phyloP scores from a whole-genome alignment of 2,329 filamentous ascomycete species.

The Decorospora gaudefroyi region DNA sequence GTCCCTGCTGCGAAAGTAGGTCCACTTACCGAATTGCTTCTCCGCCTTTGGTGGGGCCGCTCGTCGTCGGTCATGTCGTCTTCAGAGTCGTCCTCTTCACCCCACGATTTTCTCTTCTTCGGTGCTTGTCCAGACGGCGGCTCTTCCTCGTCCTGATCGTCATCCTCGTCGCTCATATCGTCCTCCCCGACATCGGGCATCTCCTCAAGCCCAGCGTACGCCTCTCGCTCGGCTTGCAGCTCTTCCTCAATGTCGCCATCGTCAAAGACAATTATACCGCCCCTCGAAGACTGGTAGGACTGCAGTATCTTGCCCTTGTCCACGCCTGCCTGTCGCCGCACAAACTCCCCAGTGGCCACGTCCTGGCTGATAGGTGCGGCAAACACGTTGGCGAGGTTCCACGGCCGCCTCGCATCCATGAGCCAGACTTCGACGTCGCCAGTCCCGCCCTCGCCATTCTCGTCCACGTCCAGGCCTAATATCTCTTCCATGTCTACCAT shows the following conservation, averaged over 20 bases:
- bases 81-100: conserved; percentile 65
- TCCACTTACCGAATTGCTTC: conserved; percentile 81
- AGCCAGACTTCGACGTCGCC: conserved; percentile 95
- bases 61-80: conserved; percentile 70
- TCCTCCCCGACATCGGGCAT: conserved; percentile 90
- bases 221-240: conserved; percentile 71
- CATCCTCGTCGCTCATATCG: conserved; percentile 61
- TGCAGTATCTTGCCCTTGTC: conserved; percentile 72
- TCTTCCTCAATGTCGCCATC: conserved; percentile 94
- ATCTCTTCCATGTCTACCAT: conserved; percentile 84
- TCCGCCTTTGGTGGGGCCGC: conserved; percentile 75
- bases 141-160: conserved; percentile 44
- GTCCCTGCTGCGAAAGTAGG: conserved; percentile 1
- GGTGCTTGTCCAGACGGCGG: conserved; percentile 45
- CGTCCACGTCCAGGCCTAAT: conserved; percentile 73
- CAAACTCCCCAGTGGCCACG: conserved; percentile 53
- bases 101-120: conserved; percentile 50
- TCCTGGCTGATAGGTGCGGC: conserved; percentile 60
- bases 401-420: conserved; percentile 86
- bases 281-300: conserved; percentile 75
- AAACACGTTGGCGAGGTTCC: conserved; percentile 94
- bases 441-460: conserved; percentile 65
- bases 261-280: conserved; percentile 91
- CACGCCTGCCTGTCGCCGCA: conserved; percentile 66
- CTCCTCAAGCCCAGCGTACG: conserved; percentile 81